Evolutionary conservation across 2,329 filamentous ascomycete genomes (phyloP), one percentile per base, ranked within the genome.

Genomic region (Aureobasidium sp.): DNA sequence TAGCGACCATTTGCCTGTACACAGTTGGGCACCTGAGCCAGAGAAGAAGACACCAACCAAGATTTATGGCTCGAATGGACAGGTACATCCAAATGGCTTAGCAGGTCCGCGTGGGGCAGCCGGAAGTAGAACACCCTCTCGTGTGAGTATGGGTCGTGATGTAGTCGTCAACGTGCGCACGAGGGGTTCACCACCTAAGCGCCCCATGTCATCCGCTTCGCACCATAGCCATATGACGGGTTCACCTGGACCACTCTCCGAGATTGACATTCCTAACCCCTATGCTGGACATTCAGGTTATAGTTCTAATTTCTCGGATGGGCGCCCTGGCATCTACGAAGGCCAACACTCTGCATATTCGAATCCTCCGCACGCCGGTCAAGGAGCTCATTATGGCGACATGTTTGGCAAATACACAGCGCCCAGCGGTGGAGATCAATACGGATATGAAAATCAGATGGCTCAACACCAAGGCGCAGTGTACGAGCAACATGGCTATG

Each of bases 21-120:
- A 89, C 61, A 84, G 84, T 1, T 91, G 88, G 88, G 88, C 88
- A 1, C 88, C 88, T 0, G 88, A 91, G 68, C 88, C 88, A 0
- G 87, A 89, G 67, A 80, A 82, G 26, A 87, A 86, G 63, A 70
- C 68, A 5, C 71, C 72, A 1, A 69, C 65, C 34, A 73, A 73
- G 63, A 70, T 69, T 8, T 74, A 74, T 52, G 72, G 71, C 4
- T 71, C 72, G 8, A 66, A 71, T 20, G 71, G 73, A 20, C 67
- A 71, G 20, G 72, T 71, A 56, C 71, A 71, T 20, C 71, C 72
- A 69, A 23, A 67, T 61, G 27, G 66, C 46, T 34, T 61, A 34
- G 29, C 62, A 42, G 56, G 61, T 4, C 50, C 61, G 1, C 41
- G 61, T 29, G 44, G 41, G 10, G 53, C 55, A 36, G 26, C 12